Conservation (phyloP, 139 green algal species). For the Gonium pectorale region DNA sequence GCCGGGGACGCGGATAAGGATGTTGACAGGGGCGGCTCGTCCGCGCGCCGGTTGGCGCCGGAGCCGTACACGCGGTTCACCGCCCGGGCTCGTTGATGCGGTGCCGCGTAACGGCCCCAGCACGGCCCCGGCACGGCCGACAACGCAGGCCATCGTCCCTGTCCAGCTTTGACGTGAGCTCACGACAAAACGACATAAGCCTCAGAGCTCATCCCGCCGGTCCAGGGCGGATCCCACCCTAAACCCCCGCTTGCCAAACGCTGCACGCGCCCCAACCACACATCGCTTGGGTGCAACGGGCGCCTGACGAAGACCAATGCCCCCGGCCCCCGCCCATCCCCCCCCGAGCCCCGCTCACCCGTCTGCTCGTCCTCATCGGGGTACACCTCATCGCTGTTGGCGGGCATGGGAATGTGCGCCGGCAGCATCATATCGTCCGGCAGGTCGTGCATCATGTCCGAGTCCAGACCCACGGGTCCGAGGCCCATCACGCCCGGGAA, state of each 20-base stretch:
- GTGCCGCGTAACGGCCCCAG: no score
- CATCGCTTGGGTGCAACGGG: no score
- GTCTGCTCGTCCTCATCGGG: slow-evolving; percentile 1
- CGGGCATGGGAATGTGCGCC: slow-evolving; percentile 4
- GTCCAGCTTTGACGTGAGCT: background rate
- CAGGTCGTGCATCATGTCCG: background rate
- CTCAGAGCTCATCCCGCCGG: background rate
- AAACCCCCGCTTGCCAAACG: background rate
- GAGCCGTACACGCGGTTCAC: no score
- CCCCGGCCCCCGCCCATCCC: no score
- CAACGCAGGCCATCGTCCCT: background rate
- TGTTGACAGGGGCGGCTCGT: background rate
- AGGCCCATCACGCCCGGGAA: background rate
- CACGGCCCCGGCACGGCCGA: background rate
- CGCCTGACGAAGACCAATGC: no score
- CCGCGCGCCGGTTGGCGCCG: no score
- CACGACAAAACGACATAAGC: background rate
- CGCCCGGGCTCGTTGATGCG: no score
- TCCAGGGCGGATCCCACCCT: background rate
- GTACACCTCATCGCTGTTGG: slow-evolving; percentile 36
- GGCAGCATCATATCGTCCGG: background rate
- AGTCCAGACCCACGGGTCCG: background rate
- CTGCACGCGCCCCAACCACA: background rate
- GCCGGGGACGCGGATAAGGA: background rate
- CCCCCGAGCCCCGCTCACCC: background rate